These are phyloP conservation scores for Aureobasidium melanogenum DNA, from an alignment of 2,329 filamentous ascomycete genomes.

Conservation along the genomic window DNA sequence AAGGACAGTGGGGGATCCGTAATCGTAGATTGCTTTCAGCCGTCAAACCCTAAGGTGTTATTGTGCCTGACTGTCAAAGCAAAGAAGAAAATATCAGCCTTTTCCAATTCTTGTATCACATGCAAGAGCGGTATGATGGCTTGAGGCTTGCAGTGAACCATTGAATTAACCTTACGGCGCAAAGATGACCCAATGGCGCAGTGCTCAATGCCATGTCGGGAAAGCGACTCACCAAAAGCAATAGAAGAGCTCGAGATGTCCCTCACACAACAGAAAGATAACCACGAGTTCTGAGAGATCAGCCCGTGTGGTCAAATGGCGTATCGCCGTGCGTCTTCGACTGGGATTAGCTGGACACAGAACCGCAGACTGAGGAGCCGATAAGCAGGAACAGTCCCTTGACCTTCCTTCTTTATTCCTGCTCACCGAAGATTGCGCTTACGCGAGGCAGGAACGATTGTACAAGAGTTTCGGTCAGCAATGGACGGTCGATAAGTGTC, in stretches of 20 bases:
- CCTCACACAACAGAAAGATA: slow-evolving; percentile 6
- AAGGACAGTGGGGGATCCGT: slow-evolving; percentile 4
- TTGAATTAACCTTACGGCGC: background rate
- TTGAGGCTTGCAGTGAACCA: background rate
- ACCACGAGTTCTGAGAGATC: background rate
- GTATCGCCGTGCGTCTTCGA: background rate
- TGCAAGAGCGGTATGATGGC: background rate
- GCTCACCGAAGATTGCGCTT: slow-evolving; percentile 1
- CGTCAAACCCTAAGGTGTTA: background rate
- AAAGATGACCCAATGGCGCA: background rate
- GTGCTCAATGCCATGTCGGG: background rate
- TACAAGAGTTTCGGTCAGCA: background rate
- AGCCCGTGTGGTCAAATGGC: slow-evolving; percentile 1
- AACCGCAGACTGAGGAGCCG: slow-evolving; percentile 11
- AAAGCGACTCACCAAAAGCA: background rate
- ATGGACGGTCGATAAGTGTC: background rate
- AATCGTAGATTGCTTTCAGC: background rate
- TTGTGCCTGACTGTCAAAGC: background rate
- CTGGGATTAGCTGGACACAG: slow-evolving; percentile 5
- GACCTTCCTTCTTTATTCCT: slow-evolving; percentile 3
- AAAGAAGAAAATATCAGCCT: background rate
- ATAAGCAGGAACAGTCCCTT: slow-evolving; percentile 4
- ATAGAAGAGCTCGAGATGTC: background rate
- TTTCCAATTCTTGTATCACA: background rate
- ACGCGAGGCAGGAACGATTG: background rate